Evolutionary conservation across 768 basidiomycete genomes (phyloP), one percentile per base, ranked within the genome.

Genomic region (Rhizopogon rudus): DNA sequence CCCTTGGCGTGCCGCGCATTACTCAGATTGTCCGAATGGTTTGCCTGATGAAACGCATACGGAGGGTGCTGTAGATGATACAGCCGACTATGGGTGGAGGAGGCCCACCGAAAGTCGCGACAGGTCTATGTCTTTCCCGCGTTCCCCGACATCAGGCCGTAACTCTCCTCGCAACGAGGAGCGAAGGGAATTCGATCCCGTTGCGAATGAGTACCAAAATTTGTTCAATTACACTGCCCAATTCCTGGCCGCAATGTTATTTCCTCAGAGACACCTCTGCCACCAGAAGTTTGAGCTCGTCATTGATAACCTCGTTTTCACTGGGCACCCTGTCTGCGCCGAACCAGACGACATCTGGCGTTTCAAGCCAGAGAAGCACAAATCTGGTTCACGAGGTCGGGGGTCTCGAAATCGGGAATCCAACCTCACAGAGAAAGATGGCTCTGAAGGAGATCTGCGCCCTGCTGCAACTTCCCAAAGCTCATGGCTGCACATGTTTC

Each of bases 201-300:
- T 60, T n/a, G 61, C 65, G 13, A 70, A 76, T 53, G 82, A 85
- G 58, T 88, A 88, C 62, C 82, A 87, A 62, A 71, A 74, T 57
- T 73, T 92, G n/a, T 80, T 98, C 46, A 88, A 88, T 3, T 95
- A 90, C 68, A 81, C 87, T 3, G 75, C 87, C 6, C 86, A 89
- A 56, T 90, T 93, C 64, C 77, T 98, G 31, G 90, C 91, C 25
- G 80, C 80, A 43, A 73, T 96, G 60, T 77, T 98, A 3, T 89
- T 88, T 56, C 94, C 96, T 0, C 79, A 84, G 44, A 72, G 76
- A 31, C 78, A 84, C 13, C 83, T 94, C 69, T 97, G 93, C 63
- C 93, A 99, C 70, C 91, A 93, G 68, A 92, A 92, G 64, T 98
- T 97, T 65, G 93, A 96, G 67, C 81, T 99, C 31, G 72, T 91